phyloP scores from a whole-genome alignment of 768 basidiomycete genomes.

The Tephrocybe sp. region DNA sequence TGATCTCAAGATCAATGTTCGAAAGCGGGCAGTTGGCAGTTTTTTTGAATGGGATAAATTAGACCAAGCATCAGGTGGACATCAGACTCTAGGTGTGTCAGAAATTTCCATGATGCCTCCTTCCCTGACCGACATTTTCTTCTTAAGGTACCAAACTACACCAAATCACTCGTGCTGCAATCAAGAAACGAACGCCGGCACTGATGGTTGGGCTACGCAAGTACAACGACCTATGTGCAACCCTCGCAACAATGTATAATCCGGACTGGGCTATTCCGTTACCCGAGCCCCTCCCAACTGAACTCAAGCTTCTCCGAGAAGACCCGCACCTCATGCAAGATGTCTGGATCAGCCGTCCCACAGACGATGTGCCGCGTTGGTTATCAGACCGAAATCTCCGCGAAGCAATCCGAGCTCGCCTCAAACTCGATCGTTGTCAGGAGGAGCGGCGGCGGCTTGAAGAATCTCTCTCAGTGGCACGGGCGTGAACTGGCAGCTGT shows the following conservation, averaged over 20 bases:
- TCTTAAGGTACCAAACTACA: conserved; percentile 30
- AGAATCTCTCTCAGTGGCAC: conserved; percentile 36
- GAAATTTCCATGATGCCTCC: not conserved
- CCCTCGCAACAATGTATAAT: conserved; percentile 20
- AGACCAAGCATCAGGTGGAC: conserved; percentile 27
- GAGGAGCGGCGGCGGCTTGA: conserved; percentile 17
- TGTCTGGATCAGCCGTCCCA: conserved; percentile 28
- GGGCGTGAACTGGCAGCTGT: conserved; percentile 24
- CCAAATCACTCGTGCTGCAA: conserved; percentile 29
- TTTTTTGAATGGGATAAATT: conserved; percentile 39
- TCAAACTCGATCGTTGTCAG: conserved; percentile 12
- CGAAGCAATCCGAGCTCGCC: conserved; percentile 18
- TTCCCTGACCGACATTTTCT: conserved; percentile 2
- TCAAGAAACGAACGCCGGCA: conserved; percentile 28
- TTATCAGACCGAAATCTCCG: conserved; percentile 24
- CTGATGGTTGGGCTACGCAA: conserved; percentile 26
- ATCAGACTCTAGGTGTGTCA: conserved; percentile 30
- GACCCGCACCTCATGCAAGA: conserved; percentile 31
- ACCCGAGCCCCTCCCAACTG: conserved; percentile 27
- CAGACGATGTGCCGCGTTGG: conserved; percentile 25
- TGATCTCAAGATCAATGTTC: conserved; percentile 37
- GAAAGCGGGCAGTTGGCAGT: conserved; percentile 29
- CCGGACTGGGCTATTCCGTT: conserved; percentile 29
- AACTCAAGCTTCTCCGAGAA: conserved; percentile 24
- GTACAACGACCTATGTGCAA: conserved; percentile 25